Evolutionary conservation across 768 basidiomycete genomes (phyloP), one percentile per base, ranked within the genome.

Genomic region (Lactarius tabidus): DNA sequence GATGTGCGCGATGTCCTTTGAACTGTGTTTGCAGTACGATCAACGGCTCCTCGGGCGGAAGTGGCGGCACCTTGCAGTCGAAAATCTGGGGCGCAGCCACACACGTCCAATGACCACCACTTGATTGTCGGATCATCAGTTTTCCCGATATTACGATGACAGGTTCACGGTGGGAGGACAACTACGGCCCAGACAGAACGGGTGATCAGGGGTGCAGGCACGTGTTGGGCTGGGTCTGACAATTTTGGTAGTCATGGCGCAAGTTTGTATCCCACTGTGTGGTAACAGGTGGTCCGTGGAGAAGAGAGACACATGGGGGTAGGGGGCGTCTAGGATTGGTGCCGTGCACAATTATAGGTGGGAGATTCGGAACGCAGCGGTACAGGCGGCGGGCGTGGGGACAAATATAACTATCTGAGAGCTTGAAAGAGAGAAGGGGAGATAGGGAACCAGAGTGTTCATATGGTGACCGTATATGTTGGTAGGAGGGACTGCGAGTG

Each of bases 231-330:
- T 52, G 31, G 54, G 18, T 31, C 54, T 55, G 54, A 20, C 15
- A 10, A 35, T 31, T 55, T 20, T 26, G 48, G 60, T 29, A 39
- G 6, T 43, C 12, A 39, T 28, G 51, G 57, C 65, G 57, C 61
- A 66, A 58, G 39, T n/a, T 38, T 18, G 33, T 45, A 43, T 58
- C 60, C 38, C 38, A 52, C 12, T 39, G 14, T 6, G 55, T 65
- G n/a, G 28, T 20, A 54, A 35, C 35, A 60, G 54, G 43, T 33
- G 64, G 38, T 55, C 43, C 20, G 35, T 60, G 35, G 59, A 65
- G 55, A 41, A 12, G 26, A 12, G 26, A 17, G 29, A 41, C 55
- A n/a, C 55, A 65, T 65, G 60, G 64, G 17, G 64, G 64, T 61
- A 62, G 38, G 60, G 43, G 48, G 64, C 36, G 28, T 26, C 29